Percentiles rank a stretch among this genome's conserved stretches.
Conservation (phyloP, 345 rosid genomes). For the Draba incana region DNA sequence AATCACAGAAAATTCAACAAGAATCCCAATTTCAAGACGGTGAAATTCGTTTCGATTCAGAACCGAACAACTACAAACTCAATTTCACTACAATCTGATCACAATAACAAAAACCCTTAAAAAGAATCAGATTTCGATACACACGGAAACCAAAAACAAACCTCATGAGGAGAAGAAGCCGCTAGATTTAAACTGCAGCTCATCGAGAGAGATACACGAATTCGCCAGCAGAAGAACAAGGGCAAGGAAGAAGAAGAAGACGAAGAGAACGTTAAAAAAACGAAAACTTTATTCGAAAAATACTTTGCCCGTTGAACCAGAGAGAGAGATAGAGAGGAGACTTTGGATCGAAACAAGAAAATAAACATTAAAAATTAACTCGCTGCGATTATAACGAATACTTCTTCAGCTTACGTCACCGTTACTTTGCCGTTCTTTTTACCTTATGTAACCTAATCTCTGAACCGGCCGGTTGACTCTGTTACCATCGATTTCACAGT, state of each 20-base stretch:
- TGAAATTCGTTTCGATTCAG: constrained; percentile 16
- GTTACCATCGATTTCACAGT: too few species aligned
- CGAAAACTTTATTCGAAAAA: constrained; percentile 58
- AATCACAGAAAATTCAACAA: neutral
- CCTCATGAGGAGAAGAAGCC: constrained; percentile 53
- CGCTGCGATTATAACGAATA: constrained; percentile 58
- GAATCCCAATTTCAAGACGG: neutral
- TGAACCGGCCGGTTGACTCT: constrained; percentile 25
- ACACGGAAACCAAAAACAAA: constrained; percentile 26
- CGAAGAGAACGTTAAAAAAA: constrained; percentile 41
- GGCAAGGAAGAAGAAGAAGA: constrained; percentile 12
- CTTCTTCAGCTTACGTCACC: constrained; percentile 63
- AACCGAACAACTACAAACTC: constrained; percentile 21
- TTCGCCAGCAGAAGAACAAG: constrained; percentile 29
- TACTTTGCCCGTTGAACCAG: constrained; percentile 85
- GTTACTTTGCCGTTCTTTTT: constrained; percentile 55
- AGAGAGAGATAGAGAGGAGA: constrained; percentile 41
- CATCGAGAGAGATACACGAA: constrained; percentile 44
- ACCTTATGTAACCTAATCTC: constrained; percentile 27
- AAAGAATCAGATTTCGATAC: constrained; percentile 17
- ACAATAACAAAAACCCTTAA: constrained; percentile 35
- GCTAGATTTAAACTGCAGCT: constrained; percentile 62
- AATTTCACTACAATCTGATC: constrained; percentile 37
- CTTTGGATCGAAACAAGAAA: constrained; percentile 37
- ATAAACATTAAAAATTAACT: neutral